Conservation (phyloP, 306 rosid species). For the Cicer yamashitae region DNA sequence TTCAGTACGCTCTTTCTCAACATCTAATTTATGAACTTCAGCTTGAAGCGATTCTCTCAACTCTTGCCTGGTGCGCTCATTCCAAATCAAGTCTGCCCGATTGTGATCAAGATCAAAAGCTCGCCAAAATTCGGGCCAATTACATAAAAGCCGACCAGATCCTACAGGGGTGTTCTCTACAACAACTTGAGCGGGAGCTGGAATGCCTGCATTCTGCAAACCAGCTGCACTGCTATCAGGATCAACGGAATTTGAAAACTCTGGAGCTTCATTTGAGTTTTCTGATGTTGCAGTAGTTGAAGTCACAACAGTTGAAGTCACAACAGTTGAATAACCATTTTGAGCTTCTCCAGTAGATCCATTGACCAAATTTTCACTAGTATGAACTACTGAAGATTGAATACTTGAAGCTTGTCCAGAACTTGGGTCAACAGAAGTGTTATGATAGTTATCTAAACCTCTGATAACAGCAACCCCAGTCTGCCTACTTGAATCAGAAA, state of each 20-base stretch:
- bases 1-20: constrained; percentile 98
- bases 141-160: constrained; percentile 92
- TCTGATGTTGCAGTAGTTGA: constrained; percentile 56
- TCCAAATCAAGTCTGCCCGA: constrained; percentile 99
- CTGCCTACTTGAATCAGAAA: constrained; percentile 69
- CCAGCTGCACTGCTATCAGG: constrained; percentile 58
- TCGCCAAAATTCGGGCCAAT: constrained; percentile 99
- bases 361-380: constrained; percentile 59
- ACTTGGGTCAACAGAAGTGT: constrained; percentile 56
- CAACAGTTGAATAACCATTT: constrained; percentile 56
- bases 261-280: constrained; percentile 55
- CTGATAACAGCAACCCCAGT: constrained; percentile 53
- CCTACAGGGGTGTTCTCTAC: constrained; percentile 97
- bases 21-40: constrained; percentile 97
- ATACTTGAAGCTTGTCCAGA: constrained; percentile 60
- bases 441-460: constrained; percentile 57
- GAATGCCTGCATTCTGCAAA: constrained; percentile 72
- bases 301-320: constrained; percentile 49
- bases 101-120: constrained; percentile 98
- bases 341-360: constrained; percentile 58
- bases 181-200: constrained; percentile 99
- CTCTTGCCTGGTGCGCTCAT: constrained; percentile 98
- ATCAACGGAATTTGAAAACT: constrained; percentile 57
- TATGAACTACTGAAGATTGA: constrained; percentile 64
- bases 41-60: constrained; percentile 93